Evolutionary conservation across 2,329 filamentous ascomycete genomes (phyloP).

Genomic region (Aspergillus puulaauensis): DNA sequence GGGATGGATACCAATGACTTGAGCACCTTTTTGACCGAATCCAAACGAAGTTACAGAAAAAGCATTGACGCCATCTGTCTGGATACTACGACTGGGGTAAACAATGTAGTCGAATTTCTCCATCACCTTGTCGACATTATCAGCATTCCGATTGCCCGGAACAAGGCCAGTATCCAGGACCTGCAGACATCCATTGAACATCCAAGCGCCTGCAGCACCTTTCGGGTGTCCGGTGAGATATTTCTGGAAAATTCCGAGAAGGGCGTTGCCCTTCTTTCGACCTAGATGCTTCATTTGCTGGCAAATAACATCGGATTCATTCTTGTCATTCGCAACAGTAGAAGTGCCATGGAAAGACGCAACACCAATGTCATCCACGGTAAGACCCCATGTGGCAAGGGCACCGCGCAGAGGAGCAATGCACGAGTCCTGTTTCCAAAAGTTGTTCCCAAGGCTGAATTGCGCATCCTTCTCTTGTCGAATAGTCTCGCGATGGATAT

Average conservation of each 20-base stretch:
- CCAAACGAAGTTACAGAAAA: conserved; percentile 99
- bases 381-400: conserved; percentile 95
- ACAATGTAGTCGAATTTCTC: conserved; percentile 98
- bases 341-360: conserved; percentile 99
- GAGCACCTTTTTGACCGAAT: conserved; percentile 98
- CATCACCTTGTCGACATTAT: conserved; percentile 95
- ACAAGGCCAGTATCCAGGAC: conserved; percentile 92
- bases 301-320: conserved; percentile 96
- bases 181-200: conserved; percentile 98
- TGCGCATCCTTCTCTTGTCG: conserved; percentile 93
- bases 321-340: conserved; percentile 98
- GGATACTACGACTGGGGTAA: conserved; percentile 90
- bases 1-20: conserved; percentile 94
- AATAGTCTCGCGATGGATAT: conserved; percentile 83
- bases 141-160: conserved; percentile 94
- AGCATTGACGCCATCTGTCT: conserved; percentile 97
- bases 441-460: conserved; percentile 92
- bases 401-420: conserved; percentile 96
- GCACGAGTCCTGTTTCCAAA: conserved; percentile 93
- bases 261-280: conserved; percentile 91
- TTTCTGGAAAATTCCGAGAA: conserved; percentile 98
- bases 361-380: conserved; percentile 90
- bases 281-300: conserved; percentile 94
- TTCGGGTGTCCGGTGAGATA: conserved; percentile 98
- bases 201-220: conserved; percentile 98